These are phyloP conservation scores for Yamadazyma nakazawae DNA, from an alignment of 805 yeast species.

Conservation along the genomic window DNA sequence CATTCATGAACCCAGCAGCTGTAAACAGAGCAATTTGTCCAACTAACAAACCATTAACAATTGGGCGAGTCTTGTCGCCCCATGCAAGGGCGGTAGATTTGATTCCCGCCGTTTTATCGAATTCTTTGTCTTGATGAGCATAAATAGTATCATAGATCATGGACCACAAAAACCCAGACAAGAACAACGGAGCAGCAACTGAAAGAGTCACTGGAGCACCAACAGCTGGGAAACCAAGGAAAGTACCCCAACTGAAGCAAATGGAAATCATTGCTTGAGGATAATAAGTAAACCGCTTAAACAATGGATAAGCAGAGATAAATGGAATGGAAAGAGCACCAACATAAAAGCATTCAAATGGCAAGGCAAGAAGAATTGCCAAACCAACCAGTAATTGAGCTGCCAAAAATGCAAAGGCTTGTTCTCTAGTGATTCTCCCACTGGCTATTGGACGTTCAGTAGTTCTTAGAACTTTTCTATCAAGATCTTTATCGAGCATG, in stretches of 20 bases:
- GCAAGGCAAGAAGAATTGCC: slow-evolving; percentile 66
- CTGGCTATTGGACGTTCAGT: slow-evolving; percentile 91
- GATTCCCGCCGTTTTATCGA: slow-evolving; percentile 86
- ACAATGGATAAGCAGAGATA: slow-evolving; percentile 85
- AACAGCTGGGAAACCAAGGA: slow-evolving; percentile 94
- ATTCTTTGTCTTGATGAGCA: slow-evolving; percentile 94
- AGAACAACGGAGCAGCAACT: slow-evolving; percentile 74
- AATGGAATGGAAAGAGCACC: slow-evolving; percentile 80
- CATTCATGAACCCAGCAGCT: slow-evolving; percentile 68
- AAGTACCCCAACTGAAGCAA: slow-evolving; percentile 92
- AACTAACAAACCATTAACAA: slow-evolving; percentile 59
- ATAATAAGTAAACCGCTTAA: slow-evolving; percentile 91
- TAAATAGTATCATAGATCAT: slow-evolving; percentile 94
- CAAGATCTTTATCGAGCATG: slow-evolving; percentile 77
- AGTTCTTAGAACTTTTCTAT: slow-evolving; percentile 82
- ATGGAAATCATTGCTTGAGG: slow-evolving; percentile 83
- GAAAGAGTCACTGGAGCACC: slow-evolving; percentile 71
- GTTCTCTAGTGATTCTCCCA: slow-evolving; percentile 66
- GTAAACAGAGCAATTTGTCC: slow-evolving; percentile 66
- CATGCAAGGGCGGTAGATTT: slow-evolving; percentile 94
- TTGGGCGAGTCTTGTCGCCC: slow-evolving; percentile 75
- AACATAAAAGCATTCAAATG: slow-evolving; percentile 73
- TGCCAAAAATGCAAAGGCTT: slow-evolving; percentile 68
- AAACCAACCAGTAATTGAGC: slow-evolving; percentile 76
- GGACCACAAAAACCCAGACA: slow-evolving; percentile 84